These are phyloP conservation scores for Prunus mume DNA, from an alignment of 306 rosid species.

Conservation along the genomic window DNA sequence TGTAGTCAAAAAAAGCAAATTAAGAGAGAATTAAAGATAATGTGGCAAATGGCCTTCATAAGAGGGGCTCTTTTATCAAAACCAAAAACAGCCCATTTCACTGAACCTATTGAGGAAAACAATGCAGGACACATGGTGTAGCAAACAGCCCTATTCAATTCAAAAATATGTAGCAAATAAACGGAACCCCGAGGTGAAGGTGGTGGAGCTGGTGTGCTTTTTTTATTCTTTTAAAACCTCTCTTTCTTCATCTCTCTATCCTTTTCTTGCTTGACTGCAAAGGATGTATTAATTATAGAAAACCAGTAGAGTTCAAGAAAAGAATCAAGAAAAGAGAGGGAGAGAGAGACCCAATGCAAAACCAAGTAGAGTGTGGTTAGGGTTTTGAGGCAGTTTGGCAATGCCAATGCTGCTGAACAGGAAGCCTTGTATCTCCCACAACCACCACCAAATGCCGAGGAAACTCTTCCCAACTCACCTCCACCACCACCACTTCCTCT, in stretches of 20 bases:
- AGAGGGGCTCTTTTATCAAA: slow-evolving; percentile 54
- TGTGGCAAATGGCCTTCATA: slow-evolving; percentile 33
- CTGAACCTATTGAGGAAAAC: slow-evolving; percentile 56
- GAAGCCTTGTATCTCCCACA: slow-evolving; percentile 49
- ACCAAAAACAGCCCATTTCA: slow-evolving; percentile 32
- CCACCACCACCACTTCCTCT: slow-evolving; percentile 15
- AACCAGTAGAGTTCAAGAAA: slow-evolving; percentile 29
- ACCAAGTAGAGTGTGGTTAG: slow-evolving; percentile 40
- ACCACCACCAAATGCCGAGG: slow-evolving; percentile 60
- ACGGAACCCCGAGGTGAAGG: slow-evolving; percentile 72
- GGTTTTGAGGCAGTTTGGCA: slow-evolving; percentile 70
- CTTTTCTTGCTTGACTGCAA: slow-evolving; percentile 52
- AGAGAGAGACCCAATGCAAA: slow-evolving; percentile 55
- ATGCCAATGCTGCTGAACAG: slow-evolving; percentile 65
- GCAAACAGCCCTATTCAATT: slow-evolving; percentile 34
- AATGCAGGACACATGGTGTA: slow-evolving; percentile 64
- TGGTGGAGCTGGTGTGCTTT: slow-evolving; percentile 34
- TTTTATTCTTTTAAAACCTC: slow-evolving; percentile 6
- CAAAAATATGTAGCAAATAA: slow-evolving; percentile 32
- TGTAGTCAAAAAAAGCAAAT: not conserved
- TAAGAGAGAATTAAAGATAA: slow-evolving; percentile 39
- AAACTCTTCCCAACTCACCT: slow-evolving; percentile 30
- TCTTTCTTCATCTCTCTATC: slow-evolving; percentile 19
- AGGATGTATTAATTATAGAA: slow-evolving; percentile 33
- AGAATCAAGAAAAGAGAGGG: slow-evolving; percentile 22